Evolutionary conservation across 2,329 filamentous ascomycete species (phyloP).

Genomic region (Neurospora crassa): DNA sequence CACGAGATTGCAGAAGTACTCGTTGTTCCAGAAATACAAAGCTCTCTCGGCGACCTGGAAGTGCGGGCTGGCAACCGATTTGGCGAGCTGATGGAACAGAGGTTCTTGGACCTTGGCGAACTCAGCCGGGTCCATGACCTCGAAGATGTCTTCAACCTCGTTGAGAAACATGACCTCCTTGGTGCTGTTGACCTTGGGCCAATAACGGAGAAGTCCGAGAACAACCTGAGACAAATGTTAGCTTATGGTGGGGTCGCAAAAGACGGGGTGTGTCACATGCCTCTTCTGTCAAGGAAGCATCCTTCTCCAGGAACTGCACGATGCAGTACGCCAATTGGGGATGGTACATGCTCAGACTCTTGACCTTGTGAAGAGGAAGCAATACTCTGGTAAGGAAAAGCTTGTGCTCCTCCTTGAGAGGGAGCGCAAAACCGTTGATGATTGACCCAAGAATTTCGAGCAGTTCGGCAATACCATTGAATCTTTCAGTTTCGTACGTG

Average conservation of each 20-base stretch:
- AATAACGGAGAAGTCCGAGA: constrained; percentile 86
- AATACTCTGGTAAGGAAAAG: constrained; percentile 90
- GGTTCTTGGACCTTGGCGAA: constrained; percentile 98
- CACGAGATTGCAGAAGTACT: constrained; percentile 98
- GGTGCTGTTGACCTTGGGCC: constrained; percentile 98
- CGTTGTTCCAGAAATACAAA: constrained; percentile 99
- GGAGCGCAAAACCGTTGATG: constrained; percentile 96
- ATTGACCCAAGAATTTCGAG: constrained; percentile 96
- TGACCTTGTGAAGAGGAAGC: constrained; percentile 92
- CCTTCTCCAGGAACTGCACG: constrained; percentile 96
- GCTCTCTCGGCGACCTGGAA: constrained; percentile 98
- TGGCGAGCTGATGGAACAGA: constrained; percentile 92
- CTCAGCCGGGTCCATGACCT: constrained; percentile 98
- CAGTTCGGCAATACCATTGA: constrained; percentile 95
- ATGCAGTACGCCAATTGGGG: constrained; percentile 98
- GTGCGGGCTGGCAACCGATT: constrained; percentile 95
- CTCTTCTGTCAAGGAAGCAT: constrained; percentile 93
- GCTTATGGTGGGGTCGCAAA: background rate
- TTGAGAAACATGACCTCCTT: constrained; percentile 99
- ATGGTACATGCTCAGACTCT: constrained; percentile 99
- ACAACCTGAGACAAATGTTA: constrained; percentile 56
- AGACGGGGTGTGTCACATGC: constrained; percentile 35
- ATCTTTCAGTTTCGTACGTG: constrained; percentile 95
- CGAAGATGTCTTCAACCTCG: constrained; percentile 98
- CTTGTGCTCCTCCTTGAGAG: constrained; percentile 97